Evolutionary conservation across 805 yeast genomes (phyloP), one percentile per base, ranked within the genome.

Genomic region (Pichia californica): DNA sequence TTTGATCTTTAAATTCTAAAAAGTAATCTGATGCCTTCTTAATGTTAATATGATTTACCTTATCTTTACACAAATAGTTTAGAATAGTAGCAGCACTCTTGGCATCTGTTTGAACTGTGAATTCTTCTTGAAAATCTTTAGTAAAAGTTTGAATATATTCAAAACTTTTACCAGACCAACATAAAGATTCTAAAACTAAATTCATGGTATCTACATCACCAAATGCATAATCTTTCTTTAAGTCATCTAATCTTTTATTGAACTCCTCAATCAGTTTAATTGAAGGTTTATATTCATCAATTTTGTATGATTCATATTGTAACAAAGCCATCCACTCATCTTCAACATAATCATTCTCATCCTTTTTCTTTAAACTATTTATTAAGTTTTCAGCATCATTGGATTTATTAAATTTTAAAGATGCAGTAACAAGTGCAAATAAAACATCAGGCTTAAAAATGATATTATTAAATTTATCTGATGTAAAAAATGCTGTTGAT

Each of bases 21-120:
- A 49, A 49, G 21, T 36, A 38, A 3, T 26, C 13, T 5, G 46
- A 37, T 2, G 52, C 52, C 7, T 13, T 15, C 20, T 36, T 21
- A 13, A 36, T 31, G 29, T 36, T 45, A 16, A 15, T 20, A 25
- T 16, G 10, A 33, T 43, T 44, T 13, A 5, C 7, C 9, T 32
- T 23, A 32, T 46, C 41, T 14, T 32, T 36, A 20, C 36, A 18
- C 26, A 49, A 32, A 19, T 68, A 51, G 13, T 63, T 54, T 11
- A 74, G 63, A 26, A 71, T 48, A 6, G 62, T 51, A 1, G 66
- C 57, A 40, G 57, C 66, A 9, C 69, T 58, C 14, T 61, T 59
- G 0, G 69, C 65, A 46, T 71, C 67, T 10, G 64, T 53, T 5
- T 55, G 55, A 1, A 71, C 47, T 4, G 52, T 62, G 37, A 55